Percentiles rank a stretch among this genome's conserved stretches.
These are phyloP conservation scores for Grosmannia clavigera DNA, from an alignment of 2,329 filamentous ascomycete species.

Conservation along the genomic window DNA sequence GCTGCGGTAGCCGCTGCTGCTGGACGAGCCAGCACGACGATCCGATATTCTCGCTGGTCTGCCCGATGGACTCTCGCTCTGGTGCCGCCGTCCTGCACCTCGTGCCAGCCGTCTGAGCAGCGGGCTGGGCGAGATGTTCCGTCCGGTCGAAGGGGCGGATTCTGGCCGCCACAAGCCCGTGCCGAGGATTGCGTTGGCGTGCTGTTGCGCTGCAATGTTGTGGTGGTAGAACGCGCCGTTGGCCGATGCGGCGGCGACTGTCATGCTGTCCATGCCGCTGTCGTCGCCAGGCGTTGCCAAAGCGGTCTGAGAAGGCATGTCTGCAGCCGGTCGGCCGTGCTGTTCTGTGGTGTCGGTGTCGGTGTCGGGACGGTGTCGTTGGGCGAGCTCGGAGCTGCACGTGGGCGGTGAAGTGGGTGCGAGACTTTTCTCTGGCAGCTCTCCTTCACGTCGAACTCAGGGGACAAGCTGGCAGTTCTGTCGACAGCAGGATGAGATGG, in stretches of 20 bases:
- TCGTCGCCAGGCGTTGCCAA: not conserved
- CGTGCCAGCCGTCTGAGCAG: constrained; percentile 8
- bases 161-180: not conserved
- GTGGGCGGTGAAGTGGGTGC: too few species aligned
- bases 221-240: not conserved
- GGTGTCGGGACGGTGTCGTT: too few species aligned
- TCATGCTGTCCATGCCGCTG: not conserved
- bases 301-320: not conserved
- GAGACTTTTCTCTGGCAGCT: too few species aligned
- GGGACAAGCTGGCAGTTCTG: too few species aligned
- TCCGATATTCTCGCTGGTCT: too few species aligned
- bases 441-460: too few species aligned
- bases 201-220: not conserved
- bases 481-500: not conserved
- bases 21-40: not conserved
- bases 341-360: too few species aligned
- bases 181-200: not conserved
- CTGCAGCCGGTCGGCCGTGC: too few species aligned
- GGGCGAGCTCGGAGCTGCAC: too few species aligned
- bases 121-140: constrained; percentile 2
- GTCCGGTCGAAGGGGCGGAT: not conserved
- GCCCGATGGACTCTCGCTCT: not conserved
- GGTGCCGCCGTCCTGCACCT: not conserved
- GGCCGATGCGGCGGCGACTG: not conserved
- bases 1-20: constrained; percentile 3